These are phyloP conservation scores for Conoideocrella luteorostrata DNA, from an alignment of 2,329 filamentous ascomycete species.

Conservation along the genomic window DNA sequence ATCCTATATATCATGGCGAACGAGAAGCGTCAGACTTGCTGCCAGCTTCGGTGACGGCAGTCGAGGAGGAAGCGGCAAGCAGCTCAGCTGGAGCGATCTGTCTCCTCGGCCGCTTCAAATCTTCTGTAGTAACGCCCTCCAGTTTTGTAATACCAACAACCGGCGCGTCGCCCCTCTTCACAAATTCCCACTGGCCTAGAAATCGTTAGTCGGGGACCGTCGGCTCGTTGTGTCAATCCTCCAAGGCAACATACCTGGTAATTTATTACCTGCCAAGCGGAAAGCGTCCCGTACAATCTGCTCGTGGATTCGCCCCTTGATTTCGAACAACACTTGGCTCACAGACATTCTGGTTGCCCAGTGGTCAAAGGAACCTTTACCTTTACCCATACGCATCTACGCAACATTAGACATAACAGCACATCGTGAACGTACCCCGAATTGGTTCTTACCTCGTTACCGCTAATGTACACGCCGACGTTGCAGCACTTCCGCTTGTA, in stretches of 20 bases:
- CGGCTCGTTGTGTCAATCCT: no score
- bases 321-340: slow-evolving; percentile 85
- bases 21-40: slow-evolving; percentile 27
- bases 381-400: slow-evolving; percentile 94
- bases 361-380: slow-evolving; percentile 94
- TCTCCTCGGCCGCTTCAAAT: slow-evolving; percentile 73
- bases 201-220: slow-evolving; percentile 17
- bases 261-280: slow-evolving; percentile 85
- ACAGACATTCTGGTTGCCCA: slow-evolving; percentile 89
- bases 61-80: slow-evolving; percentile 26
- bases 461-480: slow-evolving; percentile 89
- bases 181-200: slow-evolving; percentile 80
- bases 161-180: slow-evolving; percentile 83
- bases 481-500: slow-evolving; percentile 90
- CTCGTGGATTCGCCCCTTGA: slow-evolving; percentile 89
- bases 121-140: slow-evolving; percentile 74
- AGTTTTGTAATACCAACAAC: slow-evolving; percentile 92
- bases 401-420: slow-evolving; percentile 1
- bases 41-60: slow-evolving; percentile 25
- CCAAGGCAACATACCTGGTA: slow-evolving; percentile 72
- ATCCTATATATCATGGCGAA: slow-evolving; percentile 15
- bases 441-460: slow-evolving; percentile 63
- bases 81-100: slow-evolving; percentile 45
- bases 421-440: background rate
- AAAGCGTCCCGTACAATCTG: slow-evolving; percentile 92